These are phyloP conservation scores for Carex parvula DNA, from an alignment of 176 grass and related monocot genomes.

Conservation along the genomic window DNA sequence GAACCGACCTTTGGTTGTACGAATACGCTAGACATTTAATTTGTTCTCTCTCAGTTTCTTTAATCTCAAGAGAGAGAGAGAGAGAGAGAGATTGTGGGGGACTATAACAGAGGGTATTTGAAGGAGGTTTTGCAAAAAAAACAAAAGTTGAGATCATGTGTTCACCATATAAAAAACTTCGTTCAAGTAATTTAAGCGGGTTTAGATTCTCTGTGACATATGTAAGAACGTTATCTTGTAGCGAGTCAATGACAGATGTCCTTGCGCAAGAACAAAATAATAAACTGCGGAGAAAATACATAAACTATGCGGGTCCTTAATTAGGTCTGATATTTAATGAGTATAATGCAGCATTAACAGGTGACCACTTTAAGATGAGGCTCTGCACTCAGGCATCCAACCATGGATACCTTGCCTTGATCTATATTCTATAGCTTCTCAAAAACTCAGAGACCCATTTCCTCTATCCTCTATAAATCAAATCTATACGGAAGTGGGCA, in stretches of 20 bases:
- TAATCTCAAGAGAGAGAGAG: slow-evolving; percentile 2
- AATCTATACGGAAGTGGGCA: not conserved
- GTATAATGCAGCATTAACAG: no score
- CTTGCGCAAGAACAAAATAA: not conserved
- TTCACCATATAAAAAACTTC: not conserved
- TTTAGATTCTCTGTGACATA: not conserved
- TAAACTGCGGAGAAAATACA: not conserved
- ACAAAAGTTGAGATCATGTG: not conserved
- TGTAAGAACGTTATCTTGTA: not conserved
- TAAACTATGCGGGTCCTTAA: no score
- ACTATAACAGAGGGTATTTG: not conserved
- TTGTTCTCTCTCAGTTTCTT: not conserved
- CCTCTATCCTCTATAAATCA: not conserved
- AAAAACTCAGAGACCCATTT: not conserved
- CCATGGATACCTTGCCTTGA: not conserved
- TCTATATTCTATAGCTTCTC: not conserved
- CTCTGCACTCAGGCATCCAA: no score
- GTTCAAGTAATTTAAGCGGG: not conserved
- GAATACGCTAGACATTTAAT: not conserved
- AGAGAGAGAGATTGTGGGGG: not conserved
- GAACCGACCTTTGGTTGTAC: not conserved
- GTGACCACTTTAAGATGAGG: no score
- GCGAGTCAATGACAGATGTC: not conserved
- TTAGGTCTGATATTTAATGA: no score
- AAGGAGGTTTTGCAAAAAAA: not conserved